These are phyloP conservation scores for Immersiella caudata DNA, from an alignment of 495 filamentous ascomycete species.

Conservation along the genomic window DNA sequence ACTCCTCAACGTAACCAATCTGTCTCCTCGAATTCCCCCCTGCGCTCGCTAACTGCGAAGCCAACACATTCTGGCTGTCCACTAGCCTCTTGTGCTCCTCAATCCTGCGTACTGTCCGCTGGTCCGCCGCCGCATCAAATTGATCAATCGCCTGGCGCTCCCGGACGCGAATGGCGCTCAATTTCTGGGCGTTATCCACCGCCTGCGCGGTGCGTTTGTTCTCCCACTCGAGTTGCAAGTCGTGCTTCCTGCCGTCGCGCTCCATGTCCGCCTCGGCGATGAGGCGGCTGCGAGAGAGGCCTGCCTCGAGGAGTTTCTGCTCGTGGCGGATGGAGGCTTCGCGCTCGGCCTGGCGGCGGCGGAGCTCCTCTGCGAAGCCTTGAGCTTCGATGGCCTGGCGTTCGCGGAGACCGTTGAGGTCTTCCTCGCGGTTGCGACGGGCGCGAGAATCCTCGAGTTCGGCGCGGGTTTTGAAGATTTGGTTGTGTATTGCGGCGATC, in stretches of 20 bases:
- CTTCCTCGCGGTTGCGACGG: slow-evolving; percentile 42
- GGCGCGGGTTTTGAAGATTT: slow-evolving; percentile 47
- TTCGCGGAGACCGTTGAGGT: slow-evolving; percentile 36
- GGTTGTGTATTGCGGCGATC: slow-evolving; percentile 45
- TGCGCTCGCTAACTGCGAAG: slow-evolving; percentile 39
- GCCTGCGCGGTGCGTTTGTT: slow-evolving; percentile 37
- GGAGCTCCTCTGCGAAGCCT: slow-evolving; percentile 30
- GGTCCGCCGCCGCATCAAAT: slow-evolving; percentile 42
- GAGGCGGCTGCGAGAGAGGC: slow-evolving; percentile 40
- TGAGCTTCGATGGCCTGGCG: slow-evolving; percentile 36
- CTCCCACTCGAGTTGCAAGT: slow-evolving; percentile 43
- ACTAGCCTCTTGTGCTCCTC: slow-evolving; percentile 51
- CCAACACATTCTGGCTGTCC: slow-evolving; percentile 47
- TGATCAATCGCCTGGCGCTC: slow-evolving; percentile 49
- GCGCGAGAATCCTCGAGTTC: slow-evolving; percentile 49
- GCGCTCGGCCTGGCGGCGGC: slow-evolving; percentile 31
- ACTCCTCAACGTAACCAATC: slow-evolving; percentile 50
- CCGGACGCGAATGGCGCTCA: slow-evolving; percentile 44
- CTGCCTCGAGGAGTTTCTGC: slow-evolving; percentile 42
- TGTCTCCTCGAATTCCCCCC: slow-evolving; percentile 41
- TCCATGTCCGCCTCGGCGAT: slow-evolving; percentile 46
- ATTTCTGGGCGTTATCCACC: slow-evolving; percentile 40
- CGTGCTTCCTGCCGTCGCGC: slow-evolving; percentile 40
- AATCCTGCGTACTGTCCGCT: slow-evolving; percentile 38
- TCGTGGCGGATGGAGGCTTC: slow-evolving; percentile 43